These are phyloP conservation scores for Artemisia tridentata DNA, from an alignment of 129 eudicot species.

Conservation along the genomic window DNA sequence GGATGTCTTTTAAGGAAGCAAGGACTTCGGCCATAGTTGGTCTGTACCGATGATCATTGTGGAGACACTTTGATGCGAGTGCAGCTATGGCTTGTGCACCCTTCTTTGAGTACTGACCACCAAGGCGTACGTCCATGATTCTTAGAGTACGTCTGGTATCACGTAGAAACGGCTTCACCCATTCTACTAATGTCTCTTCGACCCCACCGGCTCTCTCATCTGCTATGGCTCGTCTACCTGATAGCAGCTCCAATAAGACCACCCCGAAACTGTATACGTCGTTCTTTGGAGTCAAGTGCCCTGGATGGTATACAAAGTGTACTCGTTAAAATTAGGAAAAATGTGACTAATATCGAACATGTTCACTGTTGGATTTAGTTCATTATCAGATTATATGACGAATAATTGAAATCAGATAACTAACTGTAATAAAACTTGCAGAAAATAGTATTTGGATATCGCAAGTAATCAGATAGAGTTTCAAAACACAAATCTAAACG, in stretches of 20 bases:
- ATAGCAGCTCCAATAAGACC: conserved; percentile 59
- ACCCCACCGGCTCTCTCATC: conserved; percentile 64
- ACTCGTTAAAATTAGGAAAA: background rate
- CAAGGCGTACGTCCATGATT: conserved; percentile 77
- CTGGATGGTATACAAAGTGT: conserved; percentile 19
- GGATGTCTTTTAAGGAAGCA: conserved; percentile 39
- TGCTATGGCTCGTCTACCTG: conserved; percentile 73
- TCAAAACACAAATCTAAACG: background rate
- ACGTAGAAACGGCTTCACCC: conserved; percentile 67
- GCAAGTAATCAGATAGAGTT: background rate
- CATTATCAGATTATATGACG: no score
- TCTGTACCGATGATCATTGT: conserved; percentile 54
- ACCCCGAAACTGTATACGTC: conserved; percentile 88
- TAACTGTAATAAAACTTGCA: background rate
- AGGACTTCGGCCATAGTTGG: conserved; percentile 64
- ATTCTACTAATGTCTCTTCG: conserved; percentile 67
- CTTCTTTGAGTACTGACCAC: conserved; percentile 73
- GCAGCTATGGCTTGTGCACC: conserved; percentile 60
- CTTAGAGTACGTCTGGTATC: conserved; percentile 60
- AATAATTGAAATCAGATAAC: background rate
- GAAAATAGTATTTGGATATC: no score
- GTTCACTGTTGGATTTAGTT: background rate
- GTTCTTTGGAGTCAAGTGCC: conserved; percentile 74
- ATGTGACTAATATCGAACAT: background rate
- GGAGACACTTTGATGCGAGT: conserved; percentile 58